Evolutionary conservation across 495 filamentous ascomycete species (phyloP).

Genomic region (Terfezia boudieri): DNA sequence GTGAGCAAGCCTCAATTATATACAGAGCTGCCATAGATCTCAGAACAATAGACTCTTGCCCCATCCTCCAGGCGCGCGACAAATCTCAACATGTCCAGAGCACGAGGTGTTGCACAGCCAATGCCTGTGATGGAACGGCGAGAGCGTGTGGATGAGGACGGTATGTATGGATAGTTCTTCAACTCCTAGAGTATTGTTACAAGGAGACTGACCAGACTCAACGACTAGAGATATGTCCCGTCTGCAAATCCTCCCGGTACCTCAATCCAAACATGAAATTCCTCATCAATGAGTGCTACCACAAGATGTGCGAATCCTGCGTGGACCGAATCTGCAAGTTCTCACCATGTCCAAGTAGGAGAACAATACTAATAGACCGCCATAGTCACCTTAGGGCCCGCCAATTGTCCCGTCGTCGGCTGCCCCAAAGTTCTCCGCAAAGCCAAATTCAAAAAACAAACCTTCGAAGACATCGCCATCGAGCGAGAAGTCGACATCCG

Average conservation of each 20-base stretch:
- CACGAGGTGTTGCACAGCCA: neutral
- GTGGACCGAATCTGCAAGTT: slow-evolving; percentile 55
- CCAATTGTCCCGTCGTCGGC: slow-evolving; percentile 69
- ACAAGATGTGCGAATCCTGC: slow-evolving; percentile 91
- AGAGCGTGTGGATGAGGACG: neutral
- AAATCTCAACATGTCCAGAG: too few relatives aligned
- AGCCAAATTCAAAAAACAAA: slow-evolving; percentile 60
- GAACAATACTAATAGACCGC: too few relatives aligned
- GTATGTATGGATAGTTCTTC: neutral
- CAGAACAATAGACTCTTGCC: too few relatives aligned
- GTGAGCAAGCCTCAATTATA: too few relatives aligned
- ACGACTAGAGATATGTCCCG: slow-evolving; percentile 49
- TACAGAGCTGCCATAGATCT: too few relatives aligned
- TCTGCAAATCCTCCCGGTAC: slow-evolving; percentile 90
- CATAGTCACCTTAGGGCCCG: slow-evolving; percentile 53
- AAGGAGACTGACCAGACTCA: too few relatives aligned
- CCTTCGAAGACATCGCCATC: slow-evolving; percentile 70
- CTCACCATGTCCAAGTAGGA: neutral
- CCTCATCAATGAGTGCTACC: slow-evolving; percentile 94
- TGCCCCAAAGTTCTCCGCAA: slow-evolving; percentile 72
- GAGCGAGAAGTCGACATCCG: slow-evolving; percentile 92
- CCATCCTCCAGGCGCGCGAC: too few relatives aligned
- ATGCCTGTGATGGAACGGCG: neutral
- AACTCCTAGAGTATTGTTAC: too few relatives aligned
- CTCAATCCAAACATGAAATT: slow-evolving; percentile 84